Conservation (phyloP, 148 eudicot species). For the Camellia lanceoleosa region DNA sequence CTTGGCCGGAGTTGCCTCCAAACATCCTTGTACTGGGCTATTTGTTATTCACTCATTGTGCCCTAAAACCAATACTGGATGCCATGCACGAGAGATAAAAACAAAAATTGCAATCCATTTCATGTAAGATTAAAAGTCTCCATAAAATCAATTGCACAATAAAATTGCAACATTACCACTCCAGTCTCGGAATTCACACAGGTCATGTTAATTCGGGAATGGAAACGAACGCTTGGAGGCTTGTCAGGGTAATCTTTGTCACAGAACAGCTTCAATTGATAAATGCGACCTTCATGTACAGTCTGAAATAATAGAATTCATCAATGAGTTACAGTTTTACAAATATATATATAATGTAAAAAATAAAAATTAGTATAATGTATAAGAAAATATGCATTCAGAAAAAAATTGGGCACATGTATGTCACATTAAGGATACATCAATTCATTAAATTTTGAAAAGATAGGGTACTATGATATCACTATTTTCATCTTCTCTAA, state of each 20-base stretch:
- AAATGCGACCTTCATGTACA: slow-evolving; percentile 62
- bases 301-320: slow-evolving; percentile 31
- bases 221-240: slow-evolving; percentile 39
- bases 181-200: slow-evolving; percentile 47
- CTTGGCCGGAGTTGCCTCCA: not conserved
- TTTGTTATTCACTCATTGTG: too few relatives aligned
- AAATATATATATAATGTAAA: not conserved
- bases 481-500: too few relatives aligned
- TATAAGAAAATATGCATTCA: not conserved
- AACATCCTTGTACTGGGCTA: not conserved
- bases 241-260: slow-evolving; percentile 65
- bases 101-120: not conserved
- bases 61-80: not conserved
- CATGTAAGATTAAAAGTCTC: not conserved
- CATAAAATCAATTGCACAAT: not conserved
- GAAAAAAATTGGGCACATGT: not conserved
- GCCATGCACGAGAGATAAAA: not conserved
- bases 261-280: slow-evolving; percentile 59
- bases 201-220: slow-evolving; percentile 39
- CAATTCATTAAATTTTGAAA: too few relatives aligned
- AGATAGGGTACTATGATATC: too few relatives aligned
- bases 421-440: too few relatives aligned
- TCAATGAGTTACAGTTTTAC: slow-evolving; percentile 10
- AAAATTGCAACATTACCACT: not conserved
- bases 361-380: not conserved